These are phyloP conservation scores for Aspergillus pseudonomiae DNA, from an alignment of 2,329 filamentous ascomycete genomes.

Conservation along the genomic window DNA sequence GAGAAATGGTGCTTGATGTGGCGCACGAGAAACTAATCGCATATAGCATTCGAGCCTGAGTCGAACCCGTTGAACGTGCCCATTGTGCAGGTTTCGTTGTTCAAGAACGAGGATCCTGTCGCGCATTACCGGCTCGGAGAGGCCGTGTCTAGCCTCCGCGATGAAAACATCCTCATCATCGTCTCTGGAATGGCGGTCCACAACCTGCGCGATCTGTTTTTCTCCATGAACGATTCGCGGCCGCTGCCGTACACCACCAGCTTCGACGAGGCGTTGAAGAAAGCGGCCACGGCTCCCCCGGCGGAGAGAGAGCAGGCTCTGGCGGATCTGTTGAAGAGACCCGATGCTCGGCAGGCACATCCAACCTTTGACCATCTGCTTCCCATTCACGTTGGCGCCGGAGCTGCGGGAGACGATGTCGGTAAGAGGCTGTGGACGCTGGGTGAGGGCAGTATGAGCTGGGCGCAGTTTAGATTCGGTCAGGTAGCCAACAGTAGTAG, in stretches of 20 bases:
- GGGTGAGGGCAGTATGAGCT: slow-evolving; percentile 56
- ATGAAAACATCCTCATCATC: slow-evolving; percentile 69
- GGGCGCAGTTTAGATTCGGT: slow-evolving; percentile 59
- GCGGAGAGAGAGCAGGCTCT: slow-evolving; percentile 49
- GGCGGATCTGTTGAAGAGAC: slow-evolving; percentile 50
- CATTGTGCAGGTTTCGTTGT: slow-evolving; percentile 73
- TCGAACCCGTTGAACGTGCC: slow-evolving; percentile 67
- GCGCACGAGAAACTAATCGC: not conserved
- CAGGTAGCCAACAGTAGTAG: slow-evolving; percentile 31
- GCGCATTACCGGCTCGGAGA: slow-evolving; percentile 70
- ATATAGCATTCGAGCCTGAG: slow-evolving; percentile 61
- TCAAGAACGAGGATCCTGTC: slow-evolving; percentile 64
- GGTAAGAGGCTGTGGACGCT: slow-evolving; percentile 54
- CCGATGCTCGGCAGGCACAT: slow-evolving; percentile 63
- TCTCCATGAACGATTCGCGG: slow-evolving; percentile 47
- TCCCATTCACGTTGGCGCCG: slow-evolving; percentile 61
- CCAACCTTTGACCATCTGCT: slow-evolving; percentile 66
- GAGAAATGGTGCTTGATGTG: not conserved
- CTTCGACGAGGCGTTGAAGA: slow-evolving; percentile 70
- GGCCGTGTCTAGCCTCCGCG: slow-evolving; percentile 66
- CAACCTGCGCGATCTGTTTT: slow-evolving; percentile 62
- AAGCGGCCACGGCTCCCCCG: slow-evolving; percentile 58
- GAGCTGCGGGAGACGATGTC: slow-evolving; percentile 55
- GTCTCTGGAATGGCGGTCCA: slow-evolving; percentile 76
- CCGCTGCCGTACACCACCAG: slow-evolving; percentile 61